Conservation (phyloP, 148 eudicot species). For the Chenopodium album region DNA sequence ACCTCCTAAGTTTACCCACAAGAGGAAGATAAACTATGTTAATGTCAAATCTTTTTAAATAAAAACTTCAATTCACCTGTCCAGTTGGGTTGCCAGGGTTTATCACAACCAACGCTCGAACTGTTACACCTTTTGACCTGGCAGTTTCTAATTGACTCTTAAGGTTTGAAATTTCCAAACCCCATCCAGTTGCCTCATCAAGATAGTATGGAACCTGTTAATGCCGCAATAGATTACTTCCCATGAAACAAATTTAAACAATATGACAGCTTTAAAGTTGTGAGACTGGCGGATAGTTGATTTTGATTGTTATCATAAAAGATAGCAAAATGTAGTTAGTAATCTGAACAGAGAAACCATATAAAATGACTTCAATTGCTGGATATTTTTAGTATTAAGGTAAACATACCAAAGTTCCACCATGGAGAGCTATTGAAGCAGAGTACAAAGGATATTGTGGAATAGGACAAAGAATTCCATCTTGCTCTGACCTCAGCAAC, state of each 20-base stretch:
- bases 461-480: constrained; percentile 92
- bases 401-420: constrained; percentile 79
- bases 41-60: neutral
- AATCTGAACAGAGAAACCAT: neutral
- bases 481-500: constrained; percentile 74
- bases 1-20: neutral
- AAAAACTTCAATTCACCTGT: constrained; percentile 47
- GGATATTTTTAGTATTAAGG: neutral
- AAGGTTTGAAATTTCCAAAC: constrained; percentile 75
- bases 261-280: neutral
- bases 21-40: neutral
- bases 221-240: neutral
- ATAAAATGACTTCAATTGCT: neutral
- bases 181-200: constrained; percentile 95
- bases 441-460: constrained; percentile 97
- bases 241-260: neutral
- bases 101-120: constrained; percentile 91
- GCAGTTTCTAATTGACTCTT: constrained; percentile 76
- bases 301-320: neutral
- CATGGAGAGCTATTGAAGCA: constrained; percentile 96
- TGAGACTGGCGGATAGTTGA: neutral
- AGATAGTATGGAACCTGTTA: constrained; percentile 88
- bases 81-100: constrained; percentile 99
- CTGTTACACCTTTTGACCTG: constrained; percentile 68
- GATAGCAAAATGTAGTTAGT: neutral